Evolutionary conservation across 2,329 filamentous ascomycete species (phyloP), one percentile per base, ranked within the genome.

Genomic region (Sporothrix luriei): DNA sequence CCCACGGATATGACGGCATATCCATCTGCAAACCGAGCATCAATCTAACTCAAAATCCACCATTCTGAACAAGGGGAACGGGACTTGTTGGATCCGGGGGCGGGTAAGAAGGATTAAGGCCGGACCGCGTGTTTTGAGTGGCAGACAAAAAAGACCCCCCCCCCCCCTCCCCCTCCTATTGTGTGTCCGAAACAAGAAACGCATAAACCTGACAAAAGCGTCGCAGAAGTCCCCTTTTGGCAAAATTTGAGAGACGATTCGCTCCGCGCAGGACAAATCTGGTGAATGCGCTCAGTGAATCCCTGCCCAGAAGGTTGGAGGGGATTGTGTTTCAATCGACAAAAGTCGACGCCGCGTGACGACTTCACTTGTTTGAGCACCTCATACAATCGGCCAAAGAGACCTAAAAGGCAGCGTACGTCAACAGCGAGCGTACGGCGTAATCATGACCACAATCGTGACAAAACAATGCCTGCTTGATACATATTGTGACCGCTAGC

Each of bases 321-420:
- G 55, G 29, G 21, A 62, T 16, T n/a, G 38, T 43, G 66, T 68
- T 68, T 68, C 66, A 68, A 59, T 54, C 66, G 52, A 52, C 66
- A 68, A 62, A 62, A 46, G 57, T 26, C 38, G 57, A 62, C 57
- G 38, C 16, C 46, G 21, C n/a, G 40, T 21, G n/a, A 61, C 55
- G 33, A 33, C 33, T 33, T 9, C 33, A 6, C 6, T 33, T 33
- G 33, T 33, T 33, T 33, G 33, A 33, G 33, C 33, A 5, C 33
- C 33, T 33, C 2, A 33, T 33, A 33, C 13, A 24, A 21, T 3
- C n/a, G 38, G 38, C n/a, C 57, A 26, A 62, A 9, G 16, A 13
- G 38, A 64, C 40, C 43, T 26, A 49, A 14, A 49, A 4, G 4
- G 33, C 9, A 33, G 5, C 33, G 33, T 33, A 9, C 33, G 9